Evolutionary conservation across 1,284 basidiomycete species (phyloP).

Genomic region (Microbotryum scabiosae): DNA sequence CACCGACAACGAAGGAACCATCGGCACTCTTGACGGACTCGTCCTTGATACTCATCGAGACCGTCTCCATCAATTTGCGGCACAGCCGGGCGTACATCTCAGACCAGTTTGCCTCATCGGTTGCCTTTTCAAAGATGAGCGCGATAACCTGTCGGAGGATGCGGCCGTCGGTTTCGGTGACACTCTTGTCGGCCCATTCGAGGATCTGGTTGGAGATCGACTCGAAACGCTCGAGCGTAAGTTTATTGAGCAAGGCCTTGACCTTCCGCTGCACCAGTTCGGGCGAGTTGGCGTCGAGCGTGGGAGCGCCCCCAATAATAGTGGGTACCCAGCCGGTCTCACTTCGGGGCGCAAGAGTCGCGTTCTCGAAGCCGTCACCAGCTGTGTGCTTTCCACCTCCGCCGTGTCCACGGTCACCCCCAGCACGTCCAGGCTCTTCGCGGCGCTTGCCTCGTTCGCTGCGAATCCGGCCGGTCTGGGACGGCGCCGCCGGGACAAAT

Average conservation of each 20-base stretch:
- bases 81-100: slow-evolving; percentile 96
- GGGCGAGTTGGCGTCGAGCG: slow-evolving; percentile 22
- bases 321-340: slow-evolving; percentile 72
- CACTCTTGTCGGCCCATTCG: slow-evolving; percentile 86
- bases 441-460: slow-evolving; percentile 52
- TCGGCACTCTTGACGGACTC: slow-evolving; percentile 67
- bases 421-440: slow-evolving; percentile 41
- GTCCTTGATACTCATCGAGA: slow-evolving; percentile 77
- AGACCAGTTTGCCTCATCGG: slow-evolving; percentile 88
- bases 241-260: slow-evolving; percentile 86
- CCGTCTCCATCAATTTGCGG: slow-evolving; percentile 83
- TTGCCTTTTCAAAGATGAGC: slow-evolving; percentile 94
- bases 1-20: slow-evolving; percentile 75
- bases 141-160: slow-evolving; percentile 92
- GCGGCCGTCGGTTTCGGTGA: slow-evolving; percentile 82
- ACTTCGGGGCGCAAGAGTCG: slow-evolving; percentile 39
- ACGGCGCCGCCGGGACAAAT: slow-evolving; percentile 41
- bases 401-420: slow-evolving; percentile 36
- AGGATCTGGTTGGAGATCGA: slow-evolving; percentile 89
- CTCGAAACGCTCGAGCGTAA: slow-evolving; percentile 95
- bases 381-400: slow-evolving; percentile 43
- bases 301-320: slow-evolving; percentile 33
- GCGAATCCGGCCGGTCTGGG: slow-evolving; percentile 47
- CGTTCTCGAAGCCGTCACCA: slow-evolving; percentile 47
- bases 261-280: slow-evolving; percentile 81